Evolutionary conservation across 257 asterid genomes (phyloP), one percentile per base, ranked within the genome.

Genomic region (Fraxinus cuspidata): DNA sequence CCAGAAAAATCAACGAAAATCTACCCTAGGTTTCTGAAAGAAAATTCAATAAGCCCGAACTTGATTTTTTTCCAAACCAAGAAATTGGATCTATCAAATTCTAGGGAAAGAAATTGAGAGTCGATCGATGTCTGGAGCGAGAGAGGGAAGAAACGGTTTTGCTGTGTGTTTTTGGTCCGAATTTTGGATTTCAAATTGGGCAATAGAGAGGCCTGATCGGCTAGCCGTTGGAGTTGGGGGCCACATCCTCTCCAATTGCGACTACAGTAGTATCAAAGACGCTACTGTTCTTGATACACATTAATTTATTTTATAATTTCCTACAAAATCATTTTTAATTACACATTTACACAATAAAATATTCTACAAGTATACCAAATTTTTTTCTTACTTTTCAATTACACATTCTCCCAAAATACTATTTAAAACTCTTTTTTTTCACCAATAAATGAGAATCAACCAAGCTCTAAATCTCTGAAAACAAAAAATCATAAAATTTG

Each of bases 121-220:
- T 56, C 32, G 69, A 63, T 11, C 69, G 69, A 63, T 63, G 69
- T 56, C 66, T n/a, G 66, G 23, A 63, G 69, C 16, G 18, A 60
- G 32, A 23, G 34, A 9, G 15, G 34, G 34, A 63, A 27, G 19
- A 7, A 27, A 63, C 31, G 7, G 32, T 12, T 60, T 25, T 13
- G 69, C 12, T 23, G 3, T 3, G 69, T 23, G 31, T 25, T 63
- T 63, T 63, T 23, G 32, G 69, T 63, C 69, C 34, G 19, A 25
- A 63, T 63, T 25, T 25, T 63, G 12, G 19, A 63, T 63, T 63
- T 63, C 69, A 63, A 63, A 63, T 63, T 63, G 69, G 69, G 69
- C 10, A 27, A 2, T 63, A 25, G 69, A 23, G 68, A 63, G 32
- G 11, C 7, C 2, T n/a, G 12, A 53, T 7, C 64, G 64, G 12